Evolutionary conservation across 768 basidiomycete genomes (phyloP), one percentile per base, ranked within the genome.

Genomic region (Arthromyces matolae): DNA sequence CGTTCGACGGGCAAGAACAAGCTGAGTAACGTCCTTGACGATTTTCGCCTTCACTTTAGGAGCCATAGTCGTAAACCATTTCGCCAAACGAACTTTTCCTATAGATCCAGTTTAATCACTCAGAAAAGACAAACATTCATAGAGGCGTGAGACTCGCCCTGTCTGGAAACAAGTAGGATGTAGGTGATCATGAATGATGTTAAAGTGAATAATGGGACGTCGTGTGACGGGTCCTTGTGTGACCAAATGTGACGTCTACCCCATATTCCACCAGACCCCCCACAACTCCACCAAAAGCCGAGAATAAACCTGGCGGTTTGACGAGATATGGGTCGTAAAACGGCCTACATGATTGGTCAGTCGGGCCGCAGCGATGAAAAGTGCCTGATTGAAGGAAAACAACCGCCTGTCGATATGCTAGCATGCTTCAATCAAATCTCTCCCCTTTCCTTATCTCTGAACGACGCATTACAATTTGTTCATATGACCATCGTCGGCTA

Each of bases 1-100:
- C 47, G 96, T 95, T 53, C 96, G 79, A 38, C 96, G 80, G 37
- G 93, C 94, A 37, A 97, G 78, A 32, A 99, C 96, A 42, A 97
- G 79, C 69, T 98, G 95, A 0, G 96, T 99, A 16, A 98, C 94
- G 68, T 99, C 96, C 74, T 97, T 97, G 58, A 98, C 89, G 62
- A 98, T 97, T 81, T 98, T 98, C 45, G 82, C 83, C 72, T 95
- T 96, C 42, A 75, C 74, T 66, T 96, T 95, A 16, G 90, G 83
- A 22, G 89, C 77, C 75, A 96, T 84, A 4, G 96, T 98, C 20
- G 85, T 84, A 66, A 95, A 99, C 96, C 96, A 99, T 80, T 99
- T 99, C 24, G 94, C 88, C 41, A 98, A 81, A 51, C 96, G 85
- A 48, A 99, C 90, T 78, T 97, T 97, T 52, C 95, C 93, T 95